These are phyloP conservation scores for Penicillium dipodomyicola DNA, from an alignment of 495 filamentous ascomycete species.

Conservation along the genomic window DNA sequence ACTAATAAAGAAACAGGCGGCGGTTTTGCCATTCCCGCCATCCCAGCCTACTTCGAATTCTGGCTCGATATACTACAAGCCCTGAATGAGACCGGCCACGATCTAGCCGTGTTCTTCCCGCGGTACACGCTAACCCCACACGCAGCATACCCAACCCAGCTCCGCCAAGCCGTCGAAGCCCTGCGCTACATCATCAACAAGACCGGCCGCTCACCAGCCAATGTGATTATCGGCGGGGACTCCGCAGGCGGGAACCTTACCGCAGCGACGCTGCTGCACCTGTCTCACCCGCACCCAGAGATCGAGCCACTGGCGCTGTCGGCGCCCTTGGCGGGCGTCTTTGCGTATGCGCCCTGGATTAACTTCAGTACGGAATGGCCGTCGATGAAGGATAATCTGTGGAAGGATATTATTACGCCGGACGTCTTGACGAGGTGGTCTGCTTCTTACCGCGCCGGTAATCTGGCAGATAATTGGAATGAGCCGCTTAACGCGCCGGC, in stretches of 20 bases:
- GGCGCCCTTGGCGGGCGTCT: conserved; percentile 44
- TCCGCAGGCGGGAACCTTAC: conserved; percentile 63
- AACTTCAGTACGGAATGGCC: conserved; percentile 43
- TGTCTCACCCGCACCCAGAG: conserved; percentile 58
- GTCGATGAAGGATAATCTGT: conserved; percentile 43
- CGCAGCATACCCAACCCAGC: conserved; percentile 55
- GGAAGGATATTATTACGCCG: conserved; percentile 48
- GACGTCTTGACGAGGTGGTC: conserved; percentile 40
- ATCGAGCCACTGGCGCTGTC: conserved; percentile 35
- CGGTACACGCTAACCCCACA: conserved; percentile 57
- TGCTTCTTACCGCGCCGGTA: conserved; percentile 42
- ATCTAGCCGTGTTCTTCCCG: conserved; percentile 51
- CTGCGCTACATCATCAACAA: conserved; percentile 53
- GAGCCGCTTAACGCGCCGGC: conserved; percentile 49
- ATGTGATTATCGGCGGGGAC: conserved; percentile 58
- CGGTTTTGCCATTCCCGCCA: conserved; percentile 52
- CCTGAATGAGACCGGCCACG: conserved; percentile 43
- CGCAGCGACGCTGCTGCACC: conserved; percentile 53
- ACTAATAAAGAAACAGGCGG: conserved; percentile 43
- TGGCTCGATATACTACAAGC: conserved; percentile 40
- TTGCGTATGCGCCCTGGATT: conserved; percentile 57
- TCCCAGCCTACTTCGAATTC: conserved; percentile 46
- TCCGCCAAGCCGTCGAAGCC: conserved; percentile 52
- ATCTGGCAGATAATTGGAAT: conserved; percentile 52
- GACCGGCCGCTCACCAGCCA: conserved; percentile 35